Conservation (phyloP, 2,329 filamentous ascomycete species). For the Beauveria sp. region DNA sequence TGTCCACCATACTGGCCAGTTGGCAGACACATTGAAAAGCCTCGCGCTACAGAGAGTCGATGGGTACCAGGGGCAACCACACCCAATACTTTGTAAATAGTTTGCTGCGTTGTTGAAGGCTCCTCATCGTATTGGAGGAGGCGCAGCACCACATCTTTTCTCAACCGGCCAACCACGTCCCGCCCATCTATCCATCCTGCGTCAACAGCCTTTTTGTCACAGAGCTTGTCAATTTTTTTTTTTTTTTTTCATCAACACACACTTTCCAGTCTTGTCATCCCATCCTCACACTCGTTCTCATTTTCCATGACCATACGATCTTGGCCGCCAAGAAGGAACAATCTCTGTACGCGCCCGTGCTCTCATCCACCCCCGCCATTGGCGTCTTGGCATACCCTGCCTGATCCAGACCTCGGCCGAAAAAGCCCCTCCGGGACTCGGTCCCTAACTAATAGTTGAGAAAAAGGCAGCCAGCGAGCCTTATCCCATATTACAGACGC, state of each 20-base stretch:
- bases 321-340: neutral
- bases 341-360: neutral
- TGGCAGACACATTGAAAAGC: no score
- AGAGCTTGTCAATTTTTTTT: neutral
- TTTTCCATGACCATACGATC: neutral
- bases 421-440: neutral
- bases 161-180: neutral
- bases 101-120: neutral
- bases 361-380: neutral
- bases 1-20: no score
- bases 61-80: no score
- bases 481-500: neutral
- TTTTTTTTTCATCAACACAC: neutral
- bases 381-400: constrained; percentile 1
- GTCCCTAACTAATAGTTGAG: neutral
- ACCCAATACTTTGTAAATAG: no score
- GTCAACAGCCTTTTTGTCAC: neutral
- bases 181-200: neutral
- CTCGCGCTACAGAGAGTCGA: no score
- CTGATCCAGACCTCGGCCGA: neutral
- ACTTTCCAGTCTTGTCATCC: neutral
- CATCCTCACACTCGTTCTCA: neutral
- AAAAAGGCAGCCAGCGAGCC: neutral
- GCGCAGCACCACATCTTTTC: neutral
- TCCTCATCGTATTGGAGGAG: neutral